phyloP scores from a whole-genome alignment of 2,329 filamentous ascomycete genomes.

The Fusarium equiseti region DNA sequence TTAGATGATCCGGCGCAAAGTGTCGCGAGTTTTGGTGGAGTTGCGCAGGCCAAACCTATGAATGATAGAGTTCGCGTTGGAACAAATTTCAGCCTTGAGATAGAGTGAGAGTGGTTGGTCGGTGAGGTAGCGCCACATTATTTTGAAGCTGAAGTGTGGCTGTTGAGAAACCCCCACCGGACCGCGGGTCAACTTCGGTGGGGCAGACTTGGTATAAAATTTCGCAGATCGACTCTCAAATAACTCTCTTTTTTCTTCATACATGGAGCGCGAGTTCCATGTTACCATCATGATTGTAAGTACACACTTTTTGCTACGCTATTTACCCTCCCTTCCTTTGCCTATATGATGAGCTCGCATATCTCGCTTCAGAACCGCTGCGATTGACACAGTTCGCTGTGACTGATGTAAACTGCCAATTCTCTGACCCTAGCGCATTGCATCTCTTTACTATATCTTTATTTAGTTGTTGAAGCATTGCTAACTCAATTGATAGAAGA shows the following conservation, averaged over 20 bases:
- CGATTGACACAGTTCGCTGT: slow-evolving; percentile 62
- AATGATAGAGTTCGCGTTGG: slow-evolving; percentile 45
- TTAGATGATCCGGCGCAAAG: slow-evolving; percentile 46
- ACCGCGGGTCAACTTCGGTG: slow-evolving; percentile 42
- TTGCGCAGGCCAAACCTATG: slow-evolving; percentile 37
- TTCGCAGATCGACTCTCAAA: slow-evolving; percentile 21
- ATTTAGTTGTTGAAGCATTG: slow-evolving; percentile 17
- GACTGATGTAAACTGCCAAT: slow-evolving; percentile 58
- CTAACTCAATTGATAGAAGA: slow-evolving; percentile 46
- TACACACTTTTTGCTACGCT: slow-evolving; percentile 20
- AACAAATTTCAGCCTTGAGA: slow-evolving; percentile 52
- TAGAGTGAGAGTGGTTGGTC: slow-evolving; percentile 44
- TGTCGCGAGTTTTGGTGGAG: slow-evolving; percentile 44
- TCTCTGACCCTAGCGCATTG: slow-evolving; percentile 50
- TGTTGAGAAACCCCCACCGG: background rate
- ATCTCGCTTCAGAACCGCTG: slow-evolving; percentile 63
- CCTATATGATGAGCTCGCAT: slow-evolving; percentile 58
- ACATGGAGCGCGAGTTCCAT: slow-evolving; percentile 50
- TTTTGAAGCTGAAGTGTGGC: slow-evolving; percentile 35
- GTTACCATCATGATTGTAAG: slow-evolving; percentile 56
- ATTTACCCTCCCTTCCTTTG: background rate
- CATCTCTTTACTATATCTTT: slow-evolving; percentile 23
- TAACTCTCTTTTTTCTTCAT: slow-evolving; percentile 32
- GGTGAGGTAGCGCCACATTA: slow-evolving; percentile 21
- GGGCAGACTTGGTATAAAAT: slow-evolving; percentile 35